Base-by-base conservation (phyloP, 2,329 filamentous ascomycete genomes). In the Biscogniauxia mediterranea region DNA sequence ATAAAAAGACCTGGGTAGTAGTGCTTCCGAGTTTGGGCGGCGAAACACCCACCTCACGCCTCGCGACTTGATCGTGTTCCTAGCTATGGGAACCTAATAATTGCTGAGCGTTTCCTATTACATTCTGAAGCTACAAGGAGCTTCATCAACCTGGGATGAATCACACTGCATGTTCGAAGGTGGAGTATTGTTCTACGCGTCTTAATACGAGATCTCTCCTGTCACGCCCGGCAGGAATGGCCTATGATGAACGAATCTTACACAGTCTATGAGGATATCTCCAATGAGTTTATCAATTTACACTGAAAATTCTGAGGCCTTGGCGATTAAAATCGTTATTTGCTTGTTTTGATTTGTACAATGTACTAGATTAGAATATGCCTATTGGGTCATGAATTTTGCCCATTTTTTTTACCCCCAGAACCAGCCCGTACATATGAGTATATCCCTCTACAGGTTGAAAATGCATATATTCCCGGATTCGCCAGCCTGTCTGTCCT, bases 291-390 rank as follows among this genome's bases (percentile, higher is more conserved):
- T 68, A 65, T 66, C 67, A 64, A 57, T 57, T 57, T 60, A 71
- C 71, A 73, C 71, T 73, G 71, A 73, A 73, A 73, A 73, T 73
- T 71, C 71, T 73, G 71, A 73, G 70, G 71, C 70, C 68, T 62
- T 56, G 7, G 59, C 55, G 49, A 61, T 26, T 7, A 19, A 38
- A 23, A 28, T 56, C 53, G n/a, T 56, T 59, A 53, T 20, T 56
- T 58, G 6, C 17, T 13, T 6, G 13, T 25, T 32, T 38, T 19
- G 15, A 46, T 46, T 46, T 46, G 38, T 46, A 46, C 38, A 46
- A 9, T 17, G 13, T 46, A 15, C 38, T 46, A n/a, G 13, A 46
- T 46, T 26, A 21, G 20, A 26, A 52, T 52, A 23, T 58, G 25
- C 38, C 20, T 21, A 26, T 53, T 26, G 23, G 23, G 23, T 13